A percentile compares a stretch with the other conserved stretches of the same genome.
Evolutionary conservation across 2,329 filamentous ascomycete species (phyloP).

Genomic region (Aspergillus melleus): DNA sequence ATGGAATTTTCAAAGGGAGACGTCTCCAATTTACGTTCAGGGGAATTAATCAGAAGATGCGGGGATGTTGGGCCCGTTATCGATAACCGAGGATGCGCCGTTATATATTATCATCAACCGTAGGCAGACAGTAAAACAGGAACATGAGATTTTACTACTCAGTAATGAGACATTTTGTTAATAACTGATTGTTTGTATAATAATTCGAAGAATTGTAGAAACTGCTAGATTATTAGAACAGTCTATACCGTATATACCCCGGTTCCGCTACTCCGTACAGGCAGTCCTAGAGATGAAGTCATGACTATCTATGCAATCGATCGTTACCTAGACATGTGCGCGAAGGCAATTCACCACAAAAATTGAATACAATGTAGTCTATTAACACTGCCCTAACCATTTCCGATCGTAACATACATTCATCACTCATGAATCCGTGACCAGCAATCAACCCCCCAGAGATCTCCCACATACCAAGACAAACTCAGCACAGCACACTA

Average conservation of each 20-base stretch:
- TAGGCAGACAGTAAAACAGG: too few relatives aligned
- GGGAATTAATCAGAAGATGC: constrained; percentile 2
- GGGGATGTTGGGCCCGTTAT: constrained; percentile 14
- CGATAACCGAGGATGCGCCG: constrained; percentile 15
- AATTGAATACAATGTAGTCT: neutral
- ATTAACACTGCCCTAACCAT: too few relatives aligned
- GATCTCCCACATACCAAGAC: too few relatives aligned
- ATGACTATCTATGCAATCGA: neutral
- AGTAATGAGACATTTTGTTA: too few relatives aligned
- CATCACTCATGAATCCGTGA: neutral
- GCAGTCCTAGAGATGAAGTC: neutral
- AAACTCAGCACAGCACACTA: neutral
- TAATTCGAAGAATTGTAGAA: too few relatives aligned
- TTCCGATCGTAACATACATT: neutral
- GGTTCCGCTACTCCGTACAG: too few relatives aligned
- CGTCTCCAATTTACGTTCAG: neutral
- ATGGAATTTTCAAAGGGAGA: neutral
- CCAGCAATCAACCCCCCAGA: neutral
- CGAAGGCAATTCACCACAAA: neutral
- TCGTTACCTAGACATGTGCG: neutral
- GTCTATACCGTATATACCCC: too few relatives aligned
- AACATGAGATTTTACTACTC: too few relatives aligned
- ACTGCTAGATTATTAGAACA: too few relatives aligned
- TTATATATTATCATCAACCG: neutral
- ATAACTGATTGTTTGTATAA: too few relatives aligned